Percentiles rank a stretch among this genome's conserved stretches.
These are phyloP conservation scores for Cutaneotrichosporon spelunceum DNA, from an alignment of 1,284 basidiomycete genomes.

Conservation along the genomic window DNA sequence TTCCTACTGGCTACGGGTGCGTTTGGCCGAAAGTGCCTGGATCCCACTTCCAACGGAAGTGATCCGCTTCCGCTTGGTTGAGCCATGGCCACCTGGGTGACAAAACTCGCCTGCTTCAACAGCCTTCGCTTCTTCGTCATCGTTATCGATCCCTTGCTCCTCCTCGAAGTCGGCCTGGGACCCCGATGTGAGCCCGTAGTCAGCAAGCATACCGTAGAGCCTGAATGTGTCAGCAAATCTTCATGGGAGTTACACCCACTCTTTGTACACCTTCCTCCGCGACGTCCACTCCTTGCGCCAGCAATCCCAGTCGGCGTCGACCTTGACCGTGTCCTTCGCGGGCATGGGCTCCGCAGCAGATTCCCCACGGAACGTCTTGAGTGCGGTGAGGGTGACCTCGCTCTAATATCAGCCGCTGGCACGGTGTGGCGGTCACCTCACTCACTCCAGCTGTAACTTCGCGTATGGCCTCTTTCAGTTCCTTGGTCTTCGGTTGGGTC, in stretches of 20 bases:
- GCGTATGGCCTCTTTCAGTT: constrained; percentile 54
- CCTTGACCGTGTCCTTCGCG: constrained; percentile 39
- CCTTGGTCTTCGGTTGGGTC: constrained; percentile 63
- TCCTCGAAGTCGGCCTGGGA: constrained; percentile 39
- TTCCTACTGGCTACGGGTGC: not conserved
- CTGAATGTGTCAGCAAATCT: constrained; percentile 25
- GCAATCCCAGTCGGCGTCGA: constrained; percentile 43
- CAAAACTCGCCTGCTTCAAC: constrained; percentile 47
- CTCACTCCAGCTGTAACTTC: constrained; percentile 38
- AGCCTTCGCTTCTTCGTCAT: constrained; percentile 41
- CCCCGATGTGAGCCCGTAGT: constrained; percentile 28
- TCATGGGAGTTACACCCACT: constrained; percentile 33
- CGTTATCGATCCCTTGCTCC: constrained; percentile 40
- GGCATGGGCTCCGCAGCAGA: constrained; percentile 29
- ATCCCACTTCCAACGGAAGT: not conserved
- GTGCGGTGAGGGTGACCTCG: constrained; percentile 27
- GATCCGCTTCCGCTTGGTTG: not conserved
- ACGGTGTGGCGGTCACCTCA: no score
- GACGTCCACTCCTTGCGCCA: constrained; percentile 50
- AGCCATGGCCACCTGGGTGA: not conserved
- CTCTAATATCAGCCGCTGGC: constrained; percentile 39
- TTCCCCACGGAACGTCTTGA: constrained; percentile 30
- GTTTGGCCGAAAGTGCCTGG: not conserved
- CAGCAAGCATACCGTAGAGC: constrained; percentile 28
- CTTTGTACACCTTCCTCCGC: constrained; percentile 47